Conservation (phyloP, 352 stramenopile genomes). For the Pythium aristosporum region DNA sequence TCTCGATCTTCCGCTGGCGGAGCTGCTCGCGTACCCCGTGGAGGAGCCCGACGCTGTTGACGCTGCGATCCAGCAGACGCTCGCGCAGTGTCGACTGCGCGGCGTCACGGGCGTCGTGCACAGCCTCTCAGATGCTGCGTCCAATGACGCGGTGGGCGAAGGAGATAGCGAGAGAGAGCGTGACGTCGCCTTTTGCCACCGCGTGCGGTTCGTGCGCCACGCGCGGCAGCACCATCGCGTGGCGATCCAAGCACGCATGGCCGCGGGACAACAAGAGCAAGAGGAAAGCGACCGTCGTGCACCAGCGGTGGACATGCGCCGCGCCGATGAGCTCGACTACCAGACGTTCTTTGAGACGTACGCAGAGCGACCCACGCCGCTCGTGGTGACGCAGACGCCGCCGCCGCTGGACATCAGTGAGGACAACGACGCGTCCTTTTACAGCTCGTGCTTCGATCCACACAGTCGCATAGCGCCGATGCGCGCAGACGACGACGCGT, state of each 20-base stretch:
- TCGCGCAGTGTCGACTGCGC: conserved; percentile 14
- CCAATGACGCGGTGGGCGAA: neutral
- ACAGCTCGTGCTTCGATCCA: conserved; percentile 27
- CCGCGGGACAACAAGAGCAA: neutral
- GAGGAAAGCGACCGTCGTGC: neutral
- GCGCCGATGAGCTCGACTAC: conserved; percentile 34
- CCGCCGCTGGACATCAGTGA: neutral
- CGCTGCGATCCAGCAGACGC: conserved; percentile 8
- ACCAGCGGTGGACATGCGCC: conserved; percentile 20
- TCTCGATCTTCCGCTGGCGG: conserved; percentile 12
- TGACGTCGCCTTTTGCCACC: conserved; percentile 36
- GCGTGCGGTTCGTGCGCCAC: conserved; percentile 52
- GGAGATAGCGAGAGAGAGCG: neutral
- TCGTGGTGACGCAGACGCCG: conserved; percentile 30
- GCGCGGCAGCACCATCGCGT: conserved; percentile 37
- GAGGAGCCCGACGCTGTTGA: conserved; percentile 8
- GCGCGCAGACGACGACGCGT: conserved; percentile 32
- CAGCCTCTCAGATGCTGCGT: neutral
- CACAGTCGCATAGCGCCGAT: conserved; percentile 17
- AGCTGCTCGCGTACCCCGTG: conserved; percentile 20
- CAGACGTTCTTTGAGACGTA: conserved; percentile 70
- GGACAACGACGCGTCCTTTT: conserved; percentile 15
- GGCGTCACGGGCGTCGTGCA: conserved; percentile 20
- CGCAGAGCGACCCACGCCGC: conserved; percentile 32
- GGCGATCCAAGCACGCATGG: neutral